phyloP scores from a whole-genome alignment of 2,329 filamentous ascomycete species.

The Zalaria obscura region DNA sequence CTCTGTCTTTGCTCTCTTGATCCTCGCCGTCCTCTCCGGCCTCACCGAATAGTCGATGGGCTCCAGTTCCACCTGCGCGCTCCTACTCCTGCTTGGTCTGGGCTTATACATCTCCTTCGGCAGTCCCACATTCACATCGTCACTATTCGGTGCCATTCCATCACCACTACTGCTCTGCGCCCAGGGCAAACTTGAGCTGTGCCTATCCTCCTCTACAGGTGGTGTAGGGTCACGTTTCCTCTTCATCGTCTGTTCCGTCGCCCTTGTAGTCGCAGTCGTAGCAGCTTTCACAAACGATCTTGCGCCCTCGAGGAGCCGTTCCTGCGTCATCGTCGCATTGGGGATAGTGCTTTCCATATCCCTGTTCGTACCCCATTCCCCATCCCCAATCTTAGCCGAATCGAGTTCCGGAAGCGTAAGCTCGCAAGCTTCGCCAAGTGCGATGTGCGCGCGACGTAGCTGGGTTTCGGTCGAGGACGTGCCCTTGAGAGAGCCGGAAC shows the following conservation, averaged over 20 bases:
- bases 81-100: conserved; percentile 20
- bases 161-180: conserved; percentile 6
- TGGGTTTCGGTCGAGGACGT: background rate
- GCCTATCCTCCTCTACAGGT: too few relatives aligned
- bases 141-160: conserved; percentile 10
- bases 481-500: background rate
- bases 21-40: conserved; percentile 24
- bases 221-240: too few relatives aligned
- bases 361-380: background rate
- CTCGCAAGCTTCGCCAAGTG: background rate
- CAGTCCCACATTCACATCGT: conserved; percentile 18
- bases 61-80: conserved; percentile 11
- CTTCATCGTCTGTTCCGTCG: too few relatives aligned
- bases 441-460: background rate
- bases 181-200: too few relatives aligned
- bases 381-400: too few relatives aligned
- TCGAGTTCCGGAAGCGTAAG: background rate
- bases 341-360: background rate
- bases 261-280: too few relatives aligned
- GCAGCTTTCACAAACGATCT: too few relatives aligned
- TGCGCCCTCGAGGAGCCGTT: background rate
- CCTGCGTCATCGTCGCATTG: background rate
- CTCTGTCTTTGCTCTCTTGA: conserved; percentile 25
- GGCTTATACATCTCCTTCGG: conserved; percentile 25
- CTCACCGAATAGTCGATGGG: conserved; percentile 17